Percentiles rank a stretch among this genome's conserved stretches.
Conservation (phyloP, 139 green algal genomes). For the Chlamydomonas applanata region DNA sequence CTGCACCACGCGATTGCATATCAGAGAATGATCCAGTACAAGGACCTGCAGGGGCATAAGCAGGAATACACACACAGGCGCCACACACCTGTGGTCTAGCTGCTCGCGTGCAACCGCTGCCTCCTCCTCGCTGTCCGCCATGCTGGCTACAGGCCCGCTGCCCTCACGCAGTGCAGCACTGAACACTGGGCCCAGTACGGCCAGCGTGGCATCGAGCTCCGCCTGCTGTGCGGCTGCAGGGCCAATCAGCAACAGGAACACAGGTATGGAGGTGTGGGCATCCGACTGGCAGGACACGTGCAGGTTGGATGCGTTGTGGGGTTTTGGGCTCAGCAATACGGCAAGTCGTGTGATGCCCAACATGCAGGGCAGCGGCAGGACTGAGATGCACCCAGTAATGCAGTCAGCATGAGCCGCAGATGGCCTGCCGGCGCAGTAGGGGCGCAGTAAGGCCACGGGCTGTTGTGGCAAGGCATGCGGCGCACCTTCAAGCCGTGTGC, state of each 20-base stretch:
- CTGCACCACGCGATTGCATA: too few relatives aligned
- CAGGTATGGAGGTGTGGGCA: too few relatives aligned
- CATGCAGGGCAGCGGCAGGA: too few relatives aligned
- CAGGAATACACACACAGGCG: neutral
- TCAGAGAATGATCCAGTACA: too few relatives aligned
- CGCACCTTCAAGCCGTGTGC: conserved; percentile 25
- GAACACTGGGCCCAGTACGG: conserved; percentile 24
- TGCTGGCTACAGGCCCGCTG: neutral
- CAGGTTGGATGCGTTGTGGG: too few relatives aligned
- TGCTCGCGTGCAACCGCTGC: neutral
- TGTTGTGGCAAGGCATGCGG: neutral
- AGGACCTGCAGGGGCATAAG: too few relatives aligned
- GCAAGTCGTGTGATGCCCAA: too few relatives aligned
- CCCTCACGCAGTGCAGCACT: neutral
- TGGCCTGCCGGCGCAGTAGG: neutral
- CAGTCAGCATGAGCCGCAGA: too few relatives aligned
- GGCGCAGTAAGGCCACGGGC: neutral
- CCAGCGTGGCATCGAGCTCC: conserved; percentile 21
- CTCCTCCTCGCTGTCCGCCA: neutral
- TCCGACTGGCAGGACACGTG: too few relatives aligned
- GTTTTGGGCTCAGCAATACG: too few relatives aligned
- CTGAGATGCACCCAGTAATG: too few relatives aligned
- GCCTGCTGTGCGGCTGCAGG: conserved; percentile 25
- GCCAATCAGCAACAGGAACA: neutral
- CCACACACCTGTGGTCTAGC: conserved; percentile 3